Base-by-base conservation (phyloP, 2,329 filamentous ascomycete genomes). In the Colletotrichum paranaense region DNA sequence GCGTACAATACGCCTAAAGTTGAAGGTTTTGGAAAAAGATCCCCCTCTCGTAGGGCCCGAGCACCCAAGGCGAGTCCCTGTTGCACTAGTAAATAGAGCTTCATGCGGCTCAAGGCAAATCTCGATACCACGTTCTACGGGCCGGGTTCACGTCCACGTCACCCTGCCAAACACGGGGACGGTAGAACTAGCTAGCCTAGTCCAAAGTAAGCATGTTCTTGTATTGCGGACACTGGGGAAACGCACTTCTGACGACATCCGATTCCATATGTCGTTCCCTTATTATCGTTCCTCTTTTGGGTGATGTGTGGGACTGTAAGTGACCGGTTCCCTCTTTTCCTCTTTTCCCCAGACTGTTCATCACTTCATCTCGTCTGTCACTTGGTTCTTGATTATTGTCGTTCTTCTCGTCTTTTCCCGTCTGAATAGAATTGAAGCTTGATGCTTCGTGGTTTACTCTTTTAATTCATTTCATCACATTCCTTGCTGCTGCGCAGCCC, bases 121-220 rank as follows among this genome's bases (percentile, higher is more conserved):
- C n/a, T 53, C n/a, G 53, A 71, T 63, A 52, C 60, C 38, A 60
- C 66, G 30, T 42, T 55, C 55, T 26, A 32, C 32, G 70, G 66
- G 35, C 66, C 59, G 66, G 70, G 56, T 60, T 73, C 59, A 62
- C 60, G 60, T 49, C 55, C 30, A 73, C 55, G 59, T 62, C 66
- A 55, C 59, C 42, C n/a, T 46, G 26, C 53, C 53, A 26, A 35
- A 32, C 30, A 6, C 30, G 26, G 57, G 57, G 16, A 42, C 32
- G 49, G 42, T n/a, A 46, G 56, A 49, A 19, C 56, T 19, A 19
- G 56, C 19, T n/a, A 30, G 28, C 26, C 28, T 58, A 49, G 42
- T 49, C 42, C 42, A 49, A 49, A 19, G 19, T 30, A 63, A 53
- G 68, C 52, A 64, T 55, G 38, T 69, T 55, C 26, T 16, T 35